These are phyloP conservation scores for Astrothelium subdiscretum DNA, from an alignment of 495 filamentous ascomycete genomes.

Conservation along the genomic window DNA sequence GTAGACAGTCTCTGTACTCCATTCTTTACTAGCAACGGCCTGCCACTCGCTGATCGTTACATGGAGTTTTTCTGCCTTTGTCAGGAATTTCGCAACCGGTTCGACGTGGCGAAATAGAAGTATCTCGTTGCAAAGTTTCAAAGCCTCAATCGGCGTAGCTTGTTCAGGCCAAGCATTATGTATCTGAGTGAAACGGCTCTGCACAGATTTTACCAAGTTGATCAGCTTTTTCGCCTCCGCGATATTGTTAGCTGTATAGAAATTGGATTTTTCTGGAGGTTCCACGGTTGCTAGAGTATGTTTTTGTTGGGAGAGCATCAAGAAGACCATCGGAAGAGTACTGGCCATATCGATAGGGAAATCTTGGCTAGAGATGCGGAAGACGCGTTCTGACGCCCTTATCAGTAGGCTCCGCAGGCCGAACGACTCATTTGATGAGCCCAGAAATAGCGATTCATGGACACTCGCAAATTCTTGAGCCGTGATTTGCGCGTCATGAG, in stretches of 20 bases:
- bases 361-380: neutral
- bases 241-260: conserved; percentile 74
- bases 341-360: conserved; percentile 6
- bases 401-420: neutral
- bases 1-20: conserved; percentile 54
- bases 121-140: conserved; percentile 59
- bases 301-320: conserved; percentile 48
- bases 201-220: conserved; percentile 49
- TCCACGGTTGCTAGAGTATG: conserved; percentile 38
- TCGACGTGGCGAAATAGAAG: conserved; percentile 67
- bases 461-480: conserved; percentile 40
- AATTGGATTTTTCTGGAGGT: conserved; percentile 52
- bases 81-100: conserved; percentile 73
- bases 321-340: conserved; percentile 52
- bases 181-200: conserved; percentile 57
- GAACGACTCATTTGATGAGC: neutral
- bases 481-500: conserved; percentile 33
- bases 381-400: neutral
- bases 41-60: conserved; percentile 84
- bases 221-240: conserved; percentile 61
- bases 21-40: conserved; percentile 68
- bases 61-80: conserved; percentile 74
- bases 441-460: conserved; percentile 40
- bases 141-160: conserved; percentile 62
- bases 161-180: conserved; percentile 61